These are phyloP conservation scores for Huntiella savannae DNA, from an alignment of 2,329 filamentous ascomycete genomes.

Conservation along the genomic window DNA sequence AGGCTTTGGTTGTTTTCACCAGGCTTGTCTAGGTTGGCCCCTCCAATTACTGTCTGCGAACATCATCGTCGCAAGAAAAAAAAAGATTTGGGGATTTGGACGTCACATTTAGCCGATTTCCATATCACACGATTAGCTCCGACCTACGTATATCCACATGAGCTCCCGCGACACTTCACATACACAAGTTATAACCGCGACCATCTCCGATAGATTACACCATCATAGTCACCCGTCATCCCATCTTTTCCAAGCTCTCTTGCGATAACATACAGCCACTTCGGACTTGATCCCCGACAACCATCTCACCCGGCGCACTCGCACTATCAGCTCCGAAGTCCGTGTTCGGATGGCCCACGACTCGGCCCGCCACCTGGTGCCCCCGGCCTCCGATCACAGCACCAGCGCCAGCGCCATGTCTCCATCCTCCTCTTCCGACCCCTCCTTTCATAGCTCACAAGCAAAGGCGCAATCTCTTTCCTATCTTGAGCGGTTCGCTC, in stretches of 20 bases:
- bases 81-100: neutral
- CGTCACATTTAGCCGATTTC: neutral
- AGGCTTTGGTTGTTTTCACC: no score
- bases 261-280: no score
- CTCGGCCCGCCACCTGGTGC: conserved; percentile 9
- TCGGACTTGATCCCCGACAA: conserved; percentile 2
- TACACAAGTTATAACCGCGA: no score
- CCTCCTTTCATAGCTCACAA: conserved; percentile 28
- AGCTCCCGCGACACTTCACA: no score
- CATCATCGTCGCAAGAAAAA: neutral
- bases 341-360: conserved; percentile 11
- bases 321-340: neutral
- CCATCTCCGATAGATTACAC: no score
- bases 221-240: no score
- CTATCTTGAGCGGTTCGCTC: conserved; percentile 35
- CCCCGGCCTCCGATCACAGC: conserved; percentile 8
- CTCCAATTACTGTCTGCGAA: no score
- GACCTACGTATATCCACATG: no score
- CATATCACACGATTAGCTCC: no score
- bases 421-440: conserved; percentile 18
- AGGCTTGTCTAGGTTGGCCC: no score
- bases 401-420: conserved; percentile 5
- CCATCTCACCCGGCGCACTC: neutral
- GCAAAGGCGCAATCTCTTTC: conserved; percentile 21
- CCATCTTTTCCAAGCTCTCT: no score